Conservation (phyloP, 768 basidiomycete species). For the Hemileccinum rubropunctum region DNA sequence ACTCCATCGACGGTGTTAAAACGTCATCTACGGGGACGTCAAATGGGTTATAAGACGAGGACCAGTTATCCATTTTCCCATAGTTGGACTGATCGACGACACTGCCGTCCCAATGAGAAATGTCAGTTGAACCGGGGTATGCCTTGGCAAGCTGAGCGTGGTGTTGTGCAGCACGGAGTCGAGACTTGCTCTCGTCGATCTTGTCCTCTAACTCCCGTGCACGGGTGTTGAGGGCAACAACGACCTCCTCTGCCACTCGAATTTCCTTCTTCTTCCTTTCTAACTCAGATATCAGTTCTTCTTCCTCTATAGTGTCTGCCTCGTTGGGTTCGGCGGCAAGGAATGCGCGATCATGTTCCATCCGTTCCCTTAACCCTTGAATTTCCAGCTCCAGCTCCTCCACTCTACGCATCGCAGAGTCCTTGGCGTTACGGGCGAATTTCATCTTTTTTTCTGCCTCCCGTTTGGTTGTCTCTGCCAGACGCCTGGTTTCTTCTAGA, state of each 20-base stretch:
- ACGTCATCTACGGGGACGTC: slow-evolving; percentile 23
- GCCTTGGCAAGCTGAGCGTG: slow-evolving; percentile 46
- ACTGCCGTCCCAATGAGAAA: slow-evolving; percentile 4
- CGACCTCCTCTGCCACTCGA: slow-evolving; percentile 59
- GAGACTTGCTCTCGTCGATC: slow-evolving; percentile 60
- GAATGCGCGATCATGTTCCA: slow-evolving; percentile 52
- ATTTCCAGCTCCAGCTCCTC: slow-evolving; percentile 64
- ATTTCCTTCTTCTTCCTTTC: slow-evolving; percentile 57
- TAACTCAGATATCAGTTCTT: slow-evolving; percentile 42
- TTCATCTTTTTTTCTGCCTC: slow-evolving; percentile 90
- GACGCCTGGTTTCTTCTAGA: slow-evolving; percentile 83
- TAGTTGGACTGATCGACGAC: slow-evolving; percentile 6
- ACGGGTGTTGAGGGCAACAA: slow-evolving; percentile 58
- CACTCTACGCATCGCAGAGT: slow-evolving; percentile 57
- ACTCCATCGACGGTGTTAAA: slow-evolving; percentile 13
- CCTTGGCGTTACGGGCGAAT: slow-evolving; percentile 59
- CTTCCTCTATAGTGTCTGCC: slow-evolving; percentile 45
- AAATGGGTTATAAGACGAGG: slow-evolving; percentile 32
- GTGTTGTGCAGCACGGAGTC: slow-evolving; percentile 56
- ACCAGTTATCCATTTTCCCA: slow-evolving; percentile 13
- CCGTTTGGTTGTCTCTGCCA: slow-evolving; percentile 72
- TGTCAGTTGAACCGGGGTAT: slow-evolving; percentile 28
- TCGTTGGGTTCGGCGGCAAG: slow-evolving; percentile 44
- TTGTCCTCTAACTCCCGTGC: slow-evolving; percentile 74
- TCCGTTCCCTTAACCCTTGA: slow-evolving; percentile 48